phyloP scores from a whole-genome alignment of 78 protist genomes.

The Dictyostelium purpureum region DNA sequence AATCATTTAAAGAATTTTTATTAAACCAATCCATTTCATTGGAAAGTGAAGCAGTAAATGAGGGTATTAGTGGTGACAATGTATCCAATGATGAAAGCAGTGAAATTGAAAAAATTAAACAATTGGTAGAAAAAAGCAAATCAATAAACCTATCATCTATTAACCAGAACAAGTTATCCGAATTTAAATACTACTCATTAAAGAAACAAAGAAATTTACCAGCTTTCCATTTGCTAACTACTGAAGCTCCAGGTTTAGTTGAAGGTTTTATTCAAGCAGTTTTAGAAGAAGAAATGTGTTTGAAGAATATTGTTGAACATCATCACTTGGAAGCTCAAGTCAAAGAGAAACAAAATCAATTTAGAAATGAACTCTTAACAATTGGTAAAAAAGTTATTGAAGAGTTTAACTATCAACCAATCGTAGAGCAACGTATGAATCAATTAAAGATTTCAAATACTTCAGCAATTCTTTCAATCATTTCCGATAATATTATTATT shows the following conservation, averaged over 20 bases:
- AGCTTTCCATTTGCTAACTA: constrained; percentile 72
- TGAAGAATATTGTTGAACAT: constrained; percentile 32
- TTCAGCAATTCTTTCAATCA: background rate
- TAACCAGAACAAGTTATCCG: background rate
- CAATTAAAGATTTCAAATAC: background rate
- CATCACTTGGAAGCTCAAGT: background rate
- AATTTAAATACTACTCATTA: background rate
- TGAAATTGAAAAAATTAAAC: too few species aligned
- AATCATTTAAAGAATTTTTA: background rate
- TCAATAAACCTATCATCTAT: background rate
- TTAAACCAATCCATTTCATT: background rate
- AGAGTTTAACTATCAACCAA: constrained; percentile 68
- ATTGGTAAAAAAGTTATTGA: constrained; percentile 50
- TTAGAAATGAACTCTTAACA: background rate
- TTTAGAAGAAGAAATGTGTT: constrained; percentile 73
- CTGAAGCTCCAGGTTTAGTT: constrained; percentile 81
- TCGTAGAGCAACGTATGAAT: constrained; percentile 34
- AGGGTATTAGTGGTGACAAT: too few species aligned
- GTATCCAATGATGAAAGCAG: too few species aligned
- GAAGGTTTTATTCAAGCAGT: constrained; percentile 80
- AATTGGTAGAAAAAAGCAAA: background rate
- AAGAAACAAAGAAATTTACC: constrained; percentile 41
- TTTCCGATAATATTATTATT: constrained; percentile 29
- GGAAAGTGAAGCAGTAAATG: too few species aligned
- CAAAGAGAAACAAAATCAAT: background rate